Base-by-base conservation (phyloP, 2,329 filamentous ascomycete species). In the Penicillium frequentans region DNA sequence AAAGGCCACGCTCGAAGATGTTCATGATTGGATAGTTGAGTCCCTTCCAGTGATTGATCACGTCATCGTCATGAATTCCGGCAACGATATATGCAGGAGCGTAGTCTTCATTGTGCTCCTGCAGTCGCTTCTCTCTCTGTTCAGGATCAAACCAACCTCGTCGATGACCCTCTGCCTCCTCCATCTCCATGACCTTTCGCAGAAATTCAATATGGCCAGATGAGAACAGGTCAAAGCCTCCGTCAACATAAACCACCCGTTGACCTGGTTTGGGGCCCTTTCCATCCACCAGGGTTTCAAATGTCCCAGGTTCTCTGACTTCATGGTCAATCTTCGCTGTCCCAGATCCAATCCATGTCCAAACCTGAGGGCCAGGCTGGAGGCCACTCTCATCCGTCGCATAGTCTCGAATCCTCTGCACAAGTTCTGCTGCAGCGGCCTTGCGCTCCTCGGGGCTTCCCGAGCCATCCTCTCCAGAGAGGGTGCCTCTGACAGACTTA, bases 11-110 rank as follows among this genome's bases (percentile, higher is more conserved):
- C 80, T 99, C 95, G 69, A 93, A 96, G 56, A 96, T 93, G 79
- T 98, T 99, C 95, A 99, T 99, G 78, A 99, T 98, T 26, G 95
- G 95, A 72, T 97, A 99, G 78, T 99, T 99, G 68, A 97, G 84
- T 35, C 95, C 93, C 77, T 98, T 98, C 90, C 92, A 96, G 68
- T 89, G 82, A 76, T 99, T 99, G 75, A 99, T 96, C 58, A 96
- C 92, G 62, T 89, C 86, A 73, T 99, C 95, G 68, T 96, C 90
- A 75, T 99, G 95, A 24, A 99, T 88, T 49, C 95, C 95, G 2
- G 91, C 93, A 44, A 98, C 86, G n/a, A 99, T 84, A 72, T 91
- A 98, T 7, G 87, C 89, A 0, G 92, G 91, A 0, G 85, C 82
- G 69, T 96, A 96, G 74, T 96, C 90, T 46, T 82, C 82, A 16